Conservation (phyloP, 176 grass and related monocot species). For the Oropetium thomaeum region DNA sequence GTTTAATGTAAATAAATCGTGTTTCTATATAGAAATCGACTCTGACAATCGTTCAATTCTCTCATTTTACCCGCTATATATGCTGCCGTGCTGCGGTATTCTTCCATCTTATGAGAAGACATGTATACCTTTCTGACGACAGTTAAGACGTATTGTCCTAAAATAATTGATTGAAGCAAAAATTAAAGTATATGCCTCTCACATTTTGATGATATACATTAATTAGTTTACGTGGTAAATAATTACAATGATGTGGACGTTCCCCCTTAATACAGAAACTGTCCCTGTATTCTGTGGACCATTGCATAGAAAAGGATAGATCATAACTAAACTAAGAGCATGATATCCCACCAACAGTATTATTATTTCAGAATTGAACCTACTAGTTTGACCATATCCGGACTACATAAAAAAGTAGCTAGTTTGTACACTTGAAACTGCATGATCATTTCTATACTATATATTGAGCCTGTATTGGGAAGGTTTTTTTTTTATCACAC, state of each 20-base stretch:
- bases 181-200: not conserved
- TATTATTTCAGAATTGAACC: not conserved
- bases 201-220: not conserved
- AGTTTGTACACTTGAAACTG: not conserved
- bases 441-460: not conserved
- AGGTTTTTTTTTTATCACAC: not conserved
- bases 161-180: not conserved
- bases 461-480: not conserved
- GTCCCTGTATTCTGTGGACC: not conserved
- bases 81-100: too few species aligned
- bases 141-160: not conserved
- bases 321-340: conserved; percentile 22
- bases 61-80: not conserved
- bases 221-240: not conserved
- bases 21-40: not conserved
- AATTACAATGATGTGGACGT: not conserved
- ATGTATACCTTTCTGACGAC: not conserved
- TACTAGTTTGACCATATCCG: conserved; percentile 30
- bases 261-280: not conserved
- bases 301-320: conserved; percentile 17
- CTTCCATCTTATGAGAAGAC: not conserved
- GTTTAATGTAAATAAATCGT: not conserved
- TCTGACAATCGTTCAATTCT: not conserved
- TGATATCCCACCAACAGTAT: not conserved
- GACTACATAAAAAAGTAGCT: not conserved